Conservation (phyloP, 139 green algal genomes). For the Closterium sp. region DNA sequence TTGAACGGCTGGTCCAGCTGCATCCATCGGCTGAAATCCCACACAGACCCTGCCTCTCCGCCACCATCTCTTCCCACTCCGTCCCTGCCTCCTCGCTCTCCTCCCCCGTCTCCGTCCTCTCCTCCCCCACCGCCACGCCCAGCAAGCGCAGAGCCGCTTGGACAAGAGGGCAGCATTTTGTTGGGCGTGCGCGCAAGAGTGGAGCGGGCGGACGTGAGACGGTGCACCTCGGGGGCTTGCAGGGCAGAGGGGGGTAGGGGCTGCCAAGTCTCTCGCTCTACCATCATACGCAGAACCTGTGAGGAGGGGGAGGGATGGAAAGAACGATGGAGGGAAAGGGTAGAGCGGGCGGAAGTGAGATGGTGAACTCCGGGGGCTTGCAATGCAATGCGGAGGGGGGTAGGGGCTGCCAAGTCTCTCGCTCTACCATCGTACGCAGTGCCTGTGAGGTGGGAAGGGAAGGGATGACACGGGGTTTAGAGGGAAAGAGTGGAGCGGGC, state of each 20-base stretch:
- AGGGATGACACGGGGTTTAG: too few species aligned
- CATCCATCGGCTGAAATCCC: background rate
- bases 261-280: constrained; percentile 43
- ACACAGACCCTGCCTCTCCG: background rate
- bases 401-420: constrained; percentile 38
- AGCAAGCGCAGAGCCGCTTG: background rate
- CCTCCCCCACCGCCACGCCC: too few species aligned
- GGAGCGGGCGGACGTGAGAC: background rate
- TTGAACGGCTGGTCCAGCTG: background rate
- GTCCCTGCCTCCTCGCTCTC: background rate
- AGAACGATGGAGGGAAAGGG: background rate
- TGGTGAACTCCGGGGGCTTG: background rate
- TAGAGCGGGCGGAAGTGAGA: background rate
- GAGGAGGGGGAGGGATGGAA: too few species aligned
- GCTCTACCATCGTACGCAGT: constrained; percentile 45
- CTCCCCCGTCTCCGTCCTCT: too few species aligned
- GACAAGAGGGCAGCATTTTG: background rate
- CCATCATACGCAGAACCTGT: constrained; percentile 49
- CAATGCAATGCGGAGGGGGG: constrained; percentile 13
- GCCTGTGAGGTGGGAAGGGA: constrained; percentile 8
- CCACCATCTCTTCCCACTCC: background rate
- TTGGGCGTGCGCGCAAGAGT: background rate
- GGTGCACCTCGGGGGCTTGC: background rate
- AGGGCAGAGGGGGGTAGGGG: constrained; percentile 22
- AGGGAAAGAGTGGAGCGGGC: background rate